Evolutionary conservation across 495 filamentous ascomycete species (phyloP).

Genomic region (Neurospora sp.): DNA sequence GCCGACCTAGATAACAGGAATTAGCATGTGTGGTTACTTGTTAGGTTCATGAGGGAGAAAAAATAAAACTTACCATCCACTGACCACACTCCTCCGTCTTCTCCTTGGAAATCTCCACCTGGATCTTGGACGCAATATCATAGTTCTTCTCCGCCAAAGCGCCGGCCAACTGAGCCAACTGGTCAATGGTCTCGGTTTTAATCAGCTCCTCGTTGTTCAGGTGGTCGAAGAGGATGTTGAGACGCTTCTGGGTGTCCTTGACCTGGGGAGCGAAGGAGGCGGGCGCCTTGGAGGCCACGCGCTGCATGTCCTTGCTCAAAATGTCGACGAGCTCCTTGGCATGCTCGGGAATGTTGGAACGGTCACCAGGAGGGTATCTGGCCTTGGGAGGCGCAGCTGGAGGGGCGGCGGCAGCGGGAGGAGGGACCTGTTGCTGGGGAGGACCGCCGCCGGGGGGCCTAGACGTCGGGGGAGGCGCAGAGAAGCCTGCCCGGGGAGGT

Average conservation of each 20-base stretch:
- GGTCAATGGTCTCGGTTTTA: slow-evolving; percentile 66
- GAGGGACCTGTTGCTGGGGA: slow-evolving; percentile 21
- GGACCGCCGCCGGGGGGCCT: slow-evolving; percentile 35
- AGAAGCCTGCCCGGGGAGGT: slow-evolving; percentile 22
- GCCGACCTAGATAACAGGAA: slow-evolving; percentile 51
- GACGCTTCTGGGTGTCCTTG: slow-evolving; percentile 81
- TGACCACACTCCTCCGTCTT: slow-evolving; percentile 77
- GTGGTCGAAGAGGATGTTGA: slow-evolving; percentile 88
- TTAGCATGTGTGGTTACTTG: background rate
- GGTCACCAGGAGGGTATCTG: slow-evolving; percentile 77
- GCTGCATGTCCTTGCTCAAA: slow-evolving; percentile 73
- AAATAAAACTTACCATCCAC: slow-evolving; percentile 68
- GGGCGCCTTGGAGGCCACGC: slow-evolving; percentile 75
- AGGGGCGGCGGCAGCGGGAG: slow-evolving; percentile 42
- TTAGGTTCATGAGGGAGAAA: background rate
- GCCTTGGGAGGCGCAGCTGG: slow-evolving; percentile 28
- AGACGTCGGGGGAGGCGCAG: slow-evolving; percentile 18
- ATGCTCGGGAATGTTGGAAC: slow-evolving; percentile 71
- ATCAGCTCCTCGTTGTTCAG: slow-evolving; percentile 91
- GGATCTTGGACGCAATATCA: slow-evolving; percentile 60
- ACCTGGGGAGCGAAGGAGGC: slow-evolving; percentile 73
- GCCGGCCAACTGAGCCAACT: slow-evolving; percentile 49
- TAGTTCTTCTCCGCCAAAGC: slow-evolving; percentile 65
- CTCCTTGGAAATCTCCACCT: slow-evolving; percentile 73
- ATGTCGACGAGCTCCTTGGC: slow-evolving; percentile 73